Base-by-base conservation (phyloP, 176 grass and related monocot species). In the Juncus effusus region DNA sequence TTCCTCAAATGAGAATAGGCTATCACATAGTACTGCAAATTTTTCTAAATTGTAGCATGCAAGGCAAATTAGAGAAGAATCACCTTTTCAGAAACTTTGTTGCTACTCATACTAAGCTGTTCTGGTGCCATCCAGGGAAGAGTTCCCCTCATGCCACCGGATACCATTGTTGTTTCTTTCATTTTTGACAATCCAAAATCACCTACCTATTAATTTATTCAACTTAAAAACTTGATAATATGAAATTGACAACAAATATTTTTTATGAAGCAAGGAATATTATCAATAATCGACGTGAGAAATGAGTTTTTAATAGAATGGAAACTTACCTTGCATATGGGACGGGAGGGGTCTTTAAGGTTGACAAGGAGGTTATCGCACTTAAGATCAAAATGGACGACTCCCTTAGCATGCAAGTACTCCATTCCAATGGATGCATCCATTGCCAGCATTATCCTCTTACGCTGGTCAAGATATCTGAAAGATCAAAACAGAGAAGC, bases 61-160 rank as follows among this genome's bases (percentile, higher is more conserved):
- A 51, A 38, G 51, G 28, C 13, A 40, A 59, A 10, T 28, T 28
- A 28, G 57, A 75, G 56, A 57, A 38, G 49, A 72, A 16, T 14
- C 83, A 96, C 88, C 88, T 97, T 97, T 52, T 89, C 93, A 13
- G 82, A 86, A 63, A 92, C 85, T 78, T 86, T 92, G 61, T 79
- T 89, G 60, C 77, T 12, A 5, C 57, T 82, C 66, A 79, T 83
- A 51, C 77, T 88, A 3, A 92, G 56, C 60, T 88, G 85, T 59
- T 91, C 93, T 54, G 87, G 93, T 49, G 93, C 93, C 88, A 97
- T 97, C 88, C 88, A 97, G 71, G 93, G 85, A 82, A 97, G 93
- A 47, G 93, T 97, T 84, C 93, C 88, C 72, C 85, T 92, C 88
- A 97, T 91, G 74, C 93, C 93, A 57, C 88, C 93, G 52, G 88